Conservation (phyloP, 192 early-diverging fungal genomes). For the Backusella sp. region DNA sequence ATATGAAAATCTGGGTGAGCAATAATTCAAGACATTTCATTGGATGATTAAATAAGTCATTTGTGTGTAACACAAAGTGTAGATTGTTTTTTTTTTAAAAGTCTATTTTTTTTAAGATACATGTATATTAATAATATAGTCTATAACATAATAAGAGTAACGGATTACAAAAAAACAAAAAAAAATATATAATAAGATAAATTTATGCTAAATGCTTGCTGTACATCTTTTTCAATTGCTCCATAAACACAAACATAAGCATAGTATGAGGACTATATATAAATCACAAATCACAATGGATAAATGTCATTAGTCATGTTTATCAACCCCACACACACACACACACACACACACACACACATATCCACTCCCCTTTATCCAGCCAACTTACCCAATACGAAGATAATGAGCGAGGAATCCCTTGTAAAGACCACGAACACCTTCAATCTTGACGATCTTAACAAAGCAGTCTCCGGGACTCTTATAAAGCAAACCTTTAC, state of each 20-base stretch:
- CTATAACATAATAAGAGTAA: not conserved
- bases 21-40: not conserved
- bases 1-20: not conserved
- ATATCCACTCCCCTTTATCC: not conserved
- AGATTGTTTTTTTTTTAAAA: not conserved
- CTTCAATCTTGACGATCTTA: constrained; percentile 83
- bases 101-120: constrained; percentile 1
- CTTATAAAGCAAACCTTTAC: constrained; percentile 76
- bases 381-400: constrained; percentile 71
- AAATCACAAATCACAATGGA: not conserved
- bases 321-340: not conserved
- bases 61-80: not conserved
- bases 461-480: constrained; percentile 81
- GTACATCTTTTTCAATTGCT: constrained; percentile 56
- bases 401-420: constrained; percentile 90
- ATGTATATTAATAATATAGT: not conserved
- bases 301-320: constrained; percentile 6
- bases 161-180: not conserved
- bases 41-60: not conserved
- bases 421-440: constrained; percentile 84
- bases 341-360: not conserved
- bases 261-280: constrained; percentile 78
- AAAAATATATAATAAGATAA: not conserved
- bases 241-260: constrained; percentile 89
- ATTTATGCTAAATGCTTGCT: constrained; percentile 15